A percentile compares a stretch with the other conserved stretches of the same genome.
Evolutionary conservation across 2,329 filamentous ascomycete genomes (phyloP).

Genomic region (Leptographium lundbergii): DNA sequence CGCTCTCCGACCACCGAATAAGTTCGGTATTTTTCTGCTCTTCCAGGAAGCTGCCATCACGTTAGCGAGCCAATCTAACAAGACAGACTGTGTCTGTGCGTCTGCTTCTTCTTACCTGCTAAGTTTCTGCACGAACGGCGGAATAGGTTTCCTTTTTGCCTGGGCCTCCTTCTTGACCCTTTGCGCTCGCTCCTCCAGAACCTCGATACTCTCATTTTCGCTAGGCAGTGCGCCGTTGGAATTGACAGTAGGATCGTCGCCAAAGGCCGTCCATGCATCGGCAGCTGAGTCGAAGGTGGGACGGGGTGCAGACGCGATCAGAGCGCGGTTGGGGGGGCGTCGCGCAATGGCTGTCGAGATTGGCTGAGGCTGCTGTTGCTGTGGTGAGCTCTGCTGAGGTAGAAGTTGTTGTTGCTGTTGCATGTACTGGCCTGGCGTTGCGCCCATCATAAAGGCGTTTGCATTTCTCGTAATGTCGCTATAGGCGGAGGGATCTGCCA

Average conservation of each 20-base stretch:
- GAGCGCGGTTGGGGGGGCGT: constrained; percentile 35
- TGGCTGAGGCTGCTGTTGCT: constrained; percentile 9
- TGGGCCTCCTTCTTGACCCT: constrained; percentile 79
- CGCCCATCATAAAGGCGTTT: constrained; percentile 26
- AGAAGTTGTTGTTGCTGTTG: constrained; percentile 7
- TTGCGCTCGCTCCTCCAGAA: constrained; percentile 66
- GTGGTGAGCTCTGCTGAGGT: constrained; percentile 17
- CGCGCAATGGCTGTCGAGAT: constrained; percentile 39
- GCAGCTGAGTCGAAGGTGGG: constrained; percentile 23
- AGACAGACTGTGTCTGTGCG: background rate
- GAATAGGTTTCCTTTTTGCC: constrained; percentile 86
- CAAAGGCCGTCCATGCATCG: constrained; percentile 29
- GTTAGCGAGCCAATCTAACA: constrained; percentile 10
- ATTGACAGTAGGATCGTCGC: constrained; percentile 21
- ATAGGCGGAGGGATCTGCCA: constrained; percentile 23
- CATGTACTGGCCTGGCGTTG: constrained; percentile 19
- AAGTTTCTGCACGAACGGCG: constrained; percentile 93
- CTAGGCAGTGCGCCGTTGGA: constrained; percentile 17
- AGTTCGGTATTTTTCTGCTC: constrained; percentile 85
- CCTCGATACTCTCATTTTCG: constrained; percentile 61
- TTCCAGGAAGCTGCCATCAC: constrained; percentile 64
- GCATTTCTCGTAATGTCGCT: constrained; percentile 22
- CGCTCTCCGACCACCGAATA: constrained; percentile 94
- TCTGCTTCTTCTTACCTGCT: constrained; percentile 55
- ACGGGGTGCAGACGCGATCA: constrained; percentile 31